phyloP scores from a whole-genome alignment of 2,329 filamentous ascomycete species.

The Talaromyces sp. region DNA sequence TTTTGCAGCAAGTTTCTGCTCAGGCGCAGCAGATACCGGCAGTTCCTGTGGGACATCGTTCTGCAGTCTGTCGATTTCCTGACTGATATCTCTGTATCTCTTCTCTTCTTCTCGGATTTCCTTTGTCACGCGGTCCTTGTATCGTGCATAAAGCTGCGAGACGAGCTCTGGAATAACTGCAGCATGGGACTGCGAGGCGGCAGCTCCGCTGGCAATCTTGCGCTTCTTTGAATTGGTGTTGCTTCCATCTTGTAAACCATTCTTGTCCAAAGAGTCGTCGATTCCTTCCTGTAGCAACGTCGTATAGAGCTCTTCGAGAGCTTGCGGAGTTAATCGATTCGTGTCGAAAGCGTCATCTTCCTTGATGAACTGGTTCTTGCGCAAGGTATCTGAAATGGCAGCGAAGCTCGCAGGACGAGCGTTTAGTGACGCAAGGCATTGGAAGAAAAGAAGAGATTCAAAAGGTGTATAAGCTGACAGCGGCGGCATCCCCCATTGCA shows the following conservation, averaged over 20 bases:
- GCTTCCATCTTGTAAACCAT: conserved; percentile 28
- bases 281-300: conserved; percentile 72
- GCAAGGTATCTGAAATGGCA: conserved; percentile 70
- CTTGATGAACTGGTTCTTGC: conserved; percentile 68
- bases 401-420: conserved; percentile 63
- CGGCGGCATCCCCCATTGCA: conserved; percentile 55
- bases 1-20: conserved; percentile 12
- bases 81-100: conserved; percentile 59
- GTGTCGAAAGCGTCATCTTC: conserved; percentile 69
- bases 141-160: conserved; percentile 69
- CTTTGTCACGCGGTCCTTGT: conserved; percentile 64
- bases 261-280: conserved; percentile 38
- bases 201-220: conserved; percentile 62
- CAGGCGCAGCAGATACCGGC: conserved; percentile 11
- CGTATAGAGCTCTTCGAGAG: conserved; percentile 74
- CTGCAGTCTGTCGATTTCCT: conserved; percentile 67
- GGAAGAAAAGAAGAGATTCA: conserved; percentile 81
- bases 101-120: conserved; percentile 73
- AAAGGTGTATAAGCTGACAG: conserved; percentile 71
- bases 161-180: conserved; percentile 68
- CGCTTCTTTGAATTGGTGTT: conserved; percentile 62
- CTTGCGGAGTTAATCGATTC: conserved; percentile 69
- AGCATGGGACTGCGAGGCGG: conserved; percentile 63
- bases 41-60: conserved; percentile 53
- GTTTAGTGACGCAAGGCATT: conserved; percentile 68